Percentiles rank a stretch among this genome's conserved stretches.
Evolutionary conservation across 768 basidiomycete genomes (phyloP).

Genomic region (Amanita subjunquillea): DNA sequence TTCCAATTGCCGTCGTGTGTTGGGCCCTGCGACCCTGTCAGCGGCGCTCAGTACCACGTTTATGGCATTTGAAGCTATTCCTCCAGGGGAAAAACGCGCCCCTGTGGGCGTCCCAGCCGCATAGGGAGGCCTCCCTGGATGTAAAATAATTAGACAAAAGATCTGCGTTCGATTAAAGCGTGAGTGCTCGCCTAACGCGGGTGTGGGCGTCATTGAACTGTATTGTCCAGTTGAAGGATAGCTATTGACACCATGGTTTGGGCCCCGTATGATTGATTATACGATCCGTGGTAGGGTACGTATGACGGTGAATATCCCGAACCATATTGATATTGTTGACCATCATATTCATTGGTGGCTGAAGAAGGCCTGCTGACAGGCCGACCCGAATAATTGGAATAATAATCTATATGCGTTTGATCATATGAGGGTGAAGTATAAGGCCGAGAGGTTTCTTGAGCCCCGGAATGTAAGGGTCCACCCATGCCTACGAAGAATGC

Average conservation of each 20-base stretch:
- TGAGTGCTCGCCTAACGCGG: not conserved
- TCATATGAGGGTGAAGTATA: not conserved
- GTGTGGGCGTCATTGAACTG: not conserved
- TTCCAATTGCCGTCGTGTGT: constrained; percentile 39
- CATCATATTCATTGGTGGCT: not conserved
- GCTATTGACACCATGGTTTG: not conserved
- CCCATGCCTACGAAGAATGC: constrained; percentile 1
- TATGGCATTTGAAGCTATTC: constrained; percentile 21
- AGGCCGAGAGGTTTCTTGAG: not conserved
- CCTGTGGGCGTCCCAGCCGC: not conserved
- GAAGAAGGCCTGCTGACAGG: not conserved
- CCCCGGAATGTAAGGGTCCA: constrained; percentile 6
- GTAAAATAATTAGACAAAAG: not conserved
- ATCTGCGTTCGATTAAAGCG: not conserved
- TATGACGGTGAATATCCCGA: not conserved
- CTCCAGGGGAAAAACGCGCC: constrained; percentile 9
- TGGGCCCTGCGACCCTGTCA: constrained; percentile 45
- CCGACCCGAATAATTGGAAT: not conserved
- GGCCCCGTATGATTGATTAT: not conserved
- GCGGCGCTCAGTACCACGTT: constrained; percentile 39
- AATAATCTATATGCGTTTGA: not conserved
- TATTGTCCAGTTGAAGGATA: not conserved
- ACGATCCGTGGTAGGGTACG: not conserved
- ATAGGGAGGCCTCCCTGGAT: not conserved
- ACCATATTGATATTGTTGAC: not conserved